Evolutionary conservation across 2,329 filamentous ascomycete genomes (phyloP).

Genomic region (Colletotrichum sublineola): DNA sequence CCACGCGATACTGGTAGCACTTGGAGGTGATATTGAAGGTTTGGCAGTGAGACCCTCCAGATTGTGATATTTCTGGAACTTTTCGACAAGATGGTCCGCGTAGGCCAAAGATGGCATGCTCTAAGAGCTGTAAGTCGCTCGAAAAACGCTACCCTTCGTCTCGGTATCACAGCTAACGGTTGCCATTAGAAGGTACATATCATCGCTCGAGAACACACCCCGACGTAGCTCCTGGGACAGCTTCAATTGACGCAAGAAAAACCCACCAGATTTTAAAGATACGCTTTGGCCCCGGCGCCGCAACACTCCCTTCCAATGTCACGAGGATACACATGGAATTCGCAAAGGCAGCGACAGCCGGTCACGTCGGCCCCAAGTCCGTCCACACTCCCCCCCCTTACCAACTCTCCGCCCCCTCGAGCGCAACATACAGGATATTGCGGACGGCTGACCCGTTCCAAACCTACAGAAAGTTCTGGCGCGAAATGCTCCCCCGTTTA

Average conservation of each 20-base stretch:
- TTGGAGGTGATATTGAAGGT: slow-evolving; percentile 1
- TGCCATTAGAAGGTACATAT: slow-evolving; percentile 42
- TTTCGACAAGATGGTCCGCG: slow-evolving; percentile 59
- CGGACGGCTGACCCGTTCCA: slow-evolving; percentile 36
- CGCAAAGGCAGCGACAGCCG: slow-evolving; percentile 70
- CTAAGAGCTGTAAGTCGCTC: slow-evolving; percentile 74
- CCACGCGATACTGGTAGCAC: slow-evolving; percentile 30
- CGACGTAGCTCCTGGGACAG: slow-evolving; percentile 4
- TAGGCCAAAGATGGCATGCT: slow-evolving; percentile 73
- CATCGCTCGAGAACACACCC: slow-evolving; percentile 13
- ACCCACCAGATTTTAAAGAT: slow-evolving; percentile 76
- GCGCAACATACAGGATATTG: slow-evolving; percentile 47
- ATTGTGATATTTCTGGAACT: slow-evolving; percentile 17
- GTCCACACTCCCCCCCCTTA: slow-evolving; percentile 42
- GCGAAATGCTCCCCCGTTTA: slow-evolving; percentile 81
- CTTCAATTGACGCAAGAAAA: slow-evolving; percentile 46
- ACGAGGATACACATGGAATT: slow-evolving; percentile 83
- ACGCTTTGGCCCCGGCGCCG: slow-evolving; percentile 85
- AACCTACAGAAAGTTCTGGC: slow-evolving; percentile 85
- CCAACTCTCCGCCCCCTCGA: slow-evolving; percentile 45
- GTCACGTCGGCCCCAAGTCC: slow-evolving; percentile 81
- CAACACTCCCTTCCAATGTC: slow-evolving; percentile 81
- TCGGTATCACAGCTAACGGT: slow-evolving; percentile 26
- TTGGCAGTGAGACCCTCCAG: slow-evolving; percentile 18
- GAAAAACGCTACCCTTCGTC: background rate